Conservation (phyloP, 192 early-diverging fungal species). For the Endogone sp. region DNA sequence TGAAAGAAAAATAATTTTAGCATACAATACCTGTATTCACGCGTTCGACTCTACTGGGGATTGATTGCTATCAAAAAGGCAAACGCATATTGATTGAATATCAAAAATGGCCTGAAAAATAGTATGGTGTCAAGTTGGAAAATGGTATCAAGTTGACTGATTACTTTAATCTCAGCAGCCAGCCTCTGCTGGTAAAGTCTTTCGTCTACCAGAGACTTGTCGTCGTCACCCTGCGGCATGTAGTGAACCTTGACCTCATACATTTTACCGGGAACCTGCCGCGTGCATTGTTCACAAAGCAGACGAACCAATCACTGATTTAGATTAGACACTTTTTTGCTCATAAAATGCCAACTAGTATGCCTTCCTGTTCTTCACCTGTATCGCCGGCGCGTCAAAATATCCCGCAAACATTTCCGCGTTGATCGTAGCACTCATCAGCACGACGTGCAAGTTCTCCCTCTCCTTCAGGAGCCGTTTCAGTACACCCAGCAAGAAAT, state of each 20-base stretch:
- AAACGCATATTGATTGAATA: no score
- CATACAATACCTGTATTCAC: constrained; percentile 41
- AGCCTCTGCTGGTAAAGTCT: constrained; percentile 37
- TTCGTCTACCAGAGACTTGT: constrained; percentile 54
- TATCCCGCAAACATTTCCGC: constrained; percentile 73
- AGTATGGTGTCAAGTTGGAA: no score
- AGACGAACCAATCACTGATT: neutral
- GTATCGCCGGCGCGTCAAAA: constrained; percentile 55
- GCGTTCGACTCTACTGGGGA: constrained; percentile 40
- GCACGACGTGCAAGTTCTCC: constrained; percentile 67
- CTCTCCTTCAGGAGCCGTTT: constrained; percentile 51
- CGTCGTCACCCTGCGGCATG: constrained; percentile 46
- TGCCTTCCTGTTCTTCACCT: no score
- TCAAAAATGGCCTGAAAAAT: no score
- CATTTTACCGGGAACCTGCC: constrained; percentile 68
- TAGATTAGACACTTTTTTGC: neutral
- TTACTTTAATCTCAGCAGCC: constrained; percentile 28
- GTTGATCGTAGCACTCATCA: constrained; percentile 93
- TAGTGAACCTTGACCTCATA: constrained; percentile 62
- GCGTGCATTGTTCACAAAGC: no score
- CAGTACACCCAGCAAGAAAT: constrained; percentile 78
- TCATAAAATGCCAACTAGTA: no score
- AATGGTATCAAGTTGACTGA: neutral
- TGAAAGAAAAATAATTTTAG: neutral
- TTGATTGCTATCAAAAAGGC: constrained; percentile 37